A percentile compares a stretch with the other conserved stretches of the same genome.
These are phyloP conservation scores for Metschnikowia matae DNA, from an alignment of 805 yeast genomes.

Conservation along the genomic window DNA sequence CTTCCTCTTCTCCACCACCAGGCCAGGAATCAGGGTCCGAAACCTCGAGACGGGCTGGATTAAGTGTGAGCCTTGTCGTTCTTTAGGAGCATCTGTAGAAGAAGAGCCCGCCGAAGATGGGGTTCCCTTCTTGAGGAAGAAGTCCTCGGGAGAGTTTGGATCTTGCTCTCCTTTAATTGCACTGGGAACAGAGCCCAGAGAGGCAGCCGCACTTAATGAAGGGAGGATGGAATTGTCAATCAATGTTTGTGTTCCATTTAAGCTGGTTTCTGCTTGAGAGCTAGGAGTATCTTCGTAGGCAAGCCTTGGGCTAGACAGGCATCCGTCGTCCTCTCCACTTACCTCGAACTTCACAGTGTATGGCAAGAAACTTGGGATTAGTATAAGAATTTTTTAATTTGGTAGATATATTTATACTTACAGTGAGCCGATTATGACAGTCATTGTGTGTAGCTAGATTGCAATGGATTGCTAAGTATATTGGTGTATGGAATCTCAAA, in stretches of 20 bases:
- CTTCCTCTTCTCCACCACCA: constrained; percentile 35
- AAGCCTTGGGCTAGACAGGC: background rate
- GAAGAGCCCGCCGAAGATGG: constrained; percentile 15
- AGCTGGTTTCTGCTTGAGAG: background rate
- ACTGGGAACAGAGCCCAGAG: constrained; percentile 20
- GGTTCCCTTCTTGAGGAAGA: constrained; percentile 38
- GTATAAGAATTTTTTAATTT: constrained; percentile 6
- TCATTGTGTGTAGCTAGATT: constrained; percentile 38
- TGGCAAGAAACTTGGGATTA: constrained; percentile 54
- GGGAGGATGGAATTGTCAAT: constrained; percentile 29
- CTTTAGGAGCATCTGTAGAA: constrained; percentile 24
- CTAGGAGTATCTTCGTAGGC: background rate
- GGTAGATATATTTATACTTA: constrained; percentile 31
- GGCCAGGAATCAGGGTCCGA: constrained; percentile 23
- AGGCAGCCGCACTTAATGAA: constrained; percentile 32
- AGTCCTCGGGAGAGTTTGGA: constrained; percentile 47
- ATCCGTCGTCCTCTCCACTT: constrained; percentile 8
- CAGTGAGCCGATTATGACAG: constrained; percentile 67
- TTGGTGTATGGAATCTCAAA: background rate
- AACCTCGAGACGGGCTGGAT: constrained; percentile 46
- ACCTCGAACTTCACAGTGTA: constrained; percentile 69
- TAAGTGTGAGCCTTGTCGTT: constrained; percentile 29
- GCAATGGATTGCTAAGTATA: background rate
- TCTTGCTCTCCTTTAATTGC: constrained; percentile 17
- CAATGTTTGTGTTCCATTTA: constrained; percentile 2